These are phyloP conservation scores for Barnettozyma populi DNA, from an alignment of 805 yeast genomes.

Conservation along the genomic window DNA sequence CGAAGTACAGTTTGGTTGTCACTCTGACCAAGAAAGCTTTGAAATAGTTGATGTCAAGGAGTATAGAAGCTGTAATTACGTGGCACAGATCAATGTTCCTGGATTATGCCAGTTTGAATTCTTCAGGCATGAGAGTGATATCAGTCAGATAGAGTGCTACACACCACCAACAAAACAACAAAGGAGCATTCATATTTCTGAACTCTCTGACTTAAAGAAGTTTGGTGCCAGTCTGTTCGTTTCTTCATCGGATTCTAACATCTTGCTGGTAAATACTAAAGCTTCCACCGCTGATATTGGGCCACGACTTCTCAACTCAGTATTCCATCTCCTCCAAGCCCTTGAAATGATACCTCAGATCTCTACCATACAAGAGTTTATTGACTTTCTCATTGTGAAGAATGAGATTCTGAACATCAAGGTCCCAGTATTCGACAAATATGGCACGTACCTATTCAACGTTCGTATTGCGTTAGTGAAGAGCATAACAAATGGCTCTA, in stretches of 20 bases:
- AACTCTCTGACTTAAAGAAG: background rate
- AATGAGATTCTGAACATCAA: constrained; percentile 2
- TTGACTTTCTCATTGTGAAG: background rate
- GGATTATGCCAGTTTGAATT: constrained; percentile 18
- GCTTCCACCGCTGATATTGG: background rate
- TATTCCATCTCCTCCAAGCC: background rate
- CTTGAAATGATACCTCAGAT: background rate
- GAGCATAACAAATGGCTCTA: background rate
- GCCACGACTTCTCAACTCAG: background rate
- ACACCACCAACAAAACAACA: background rate
- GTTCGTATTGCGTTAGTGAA: constrained; percentile 1
- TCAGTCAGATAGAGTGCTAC: background rate
- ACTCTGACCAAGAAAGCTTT: constrained; percentile 5
- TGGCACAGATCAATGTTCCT: constrained; percentile 19
- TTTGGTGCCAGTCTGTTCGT: background rate
- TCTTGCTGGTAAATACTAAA: background rate
- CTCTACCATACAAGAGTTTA: background rate
- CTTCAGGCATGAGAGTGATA: constrained; percentile 6
- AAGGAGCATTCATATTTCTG: background rate
- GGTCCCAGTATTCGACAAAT: constrained; percentile 4
- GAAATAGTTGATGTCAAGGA: constrained; percentile 12
- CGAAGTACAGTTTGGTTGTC: constrained; percentile 22
- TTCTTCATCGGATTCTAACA: background rate
- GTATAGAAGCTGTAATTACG: constrained; percentile 20
- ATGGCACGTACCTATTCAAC: constrained; percentile 4